Conservation (phyloP, 768 basidiomycete species). For the Brasilioporus rufonigricans region DNA sequence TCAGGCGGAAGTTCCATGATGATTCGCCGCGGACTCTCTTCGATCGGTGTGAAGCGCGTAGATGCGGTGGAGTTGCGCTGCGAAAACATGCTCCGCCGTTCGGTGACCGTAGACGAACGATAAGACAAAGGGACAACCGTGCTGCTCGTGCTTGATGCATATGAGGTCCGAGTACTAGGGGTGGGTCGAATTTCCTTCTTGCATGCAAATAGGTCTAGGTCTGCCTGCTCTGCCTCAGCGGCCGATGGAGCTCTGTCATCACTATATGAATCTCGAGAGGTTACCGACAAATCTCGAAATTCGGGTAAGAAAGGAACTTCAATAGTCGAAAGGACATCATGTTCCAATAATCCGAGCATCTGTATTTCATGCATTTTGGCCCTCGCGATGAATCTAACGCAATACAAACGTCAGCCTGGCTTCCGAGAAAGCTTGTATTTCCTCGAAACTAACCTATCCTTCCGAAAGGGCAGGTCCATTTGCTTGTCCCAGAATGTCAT, state of each 20-base stretch:
- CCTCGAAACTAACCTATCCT: conserved; percentile 55
- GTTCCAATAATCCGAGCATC: conserved; percentile 88
- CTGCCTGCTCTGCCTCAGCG: conserved; percentile 69
- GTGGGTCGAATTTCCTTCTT: conserved; percentile 37
- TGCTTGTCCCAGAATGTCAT: conserved; percentile 86
- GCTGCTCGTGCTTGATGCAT: conserved; percentile 40
- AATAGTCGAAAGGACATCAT: conserved; percentile 87
- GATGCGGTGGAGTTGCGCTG: conserved; percentile 51
- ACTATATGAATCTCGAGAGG: conserved; percentile 32
- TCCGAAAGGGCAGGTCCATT: conserved; percentile 78
- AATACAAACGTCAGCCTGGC: background rate
- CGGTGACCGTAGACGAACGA: conserved; percentile 30
- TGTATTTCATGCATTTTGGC: conserved; percentile 98
- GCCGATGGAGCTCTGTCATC: conserved; percentile 41
- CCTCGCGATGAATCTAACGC: conserved; percentile 78
- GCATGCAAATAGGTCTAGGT: conserved; percentile 63
- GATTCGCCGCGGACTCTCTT: conserved; percentile 62
- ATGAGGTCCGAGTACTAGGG: conserved; percentile 36
- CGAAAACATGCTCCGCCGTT: conserved; percentile 40
- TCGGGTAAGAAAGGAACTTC: conserved; percentile 77
- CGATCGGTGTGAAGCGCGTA: conserved; percentile 57
- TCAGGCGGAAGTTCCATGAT: conserved; percentile 52
- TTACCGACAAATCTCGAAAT: conserved; percentile 30
- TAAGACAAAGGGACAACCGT: conserved; percentile 36
- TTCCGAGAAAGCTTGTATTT: background rate